Evolutionary conservation across 495 filamentous ascomycete species (phyloP), one percentile per base, ranked within the genome.

Genomic region (Durotheca rogersii): DNA sequence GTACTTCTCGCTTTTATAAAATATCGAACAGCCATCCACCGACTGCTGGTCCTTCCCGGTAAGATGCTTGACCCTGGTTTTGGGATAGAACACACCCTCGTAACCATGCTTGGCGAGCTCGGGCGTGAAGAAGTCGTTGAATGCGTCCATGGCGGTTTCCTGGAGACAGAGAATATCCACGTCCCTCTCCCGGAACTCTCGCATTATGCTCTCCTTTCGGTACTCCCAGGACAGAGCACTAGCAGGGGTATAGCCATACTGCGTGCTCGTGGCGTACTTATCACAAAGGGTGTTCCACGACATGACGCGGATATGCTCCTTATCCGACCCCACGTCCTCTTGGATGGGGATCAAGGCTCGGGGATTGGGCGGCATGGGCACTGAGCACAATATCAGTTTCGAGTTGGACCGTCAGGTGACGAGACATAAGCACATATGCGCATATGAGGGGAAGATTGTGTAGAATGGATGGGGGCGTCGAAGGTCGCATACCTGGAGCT

Each of bases 231-330:
- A 76, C 5, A 97, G 73, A 14, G 86, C 86, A 16, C 76, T 80
- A 10, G 82, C 79, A 5, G 93, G 86, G 1, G 88, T 88, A 62
- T 97, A 97, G 17, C 93, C 94, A 60, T 96, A 97, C 58, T 87
- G 80, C 4, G 76, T 74, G 40, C 76, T 76, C 0, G 92, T 96
- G 9, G 90, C 90, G 51, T 88, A 90, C 64, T 88, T 86, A 66
- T 96, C 90, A 68, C 91, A 96, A 3, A 98, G 79, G 20, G 87
- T 95, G 67, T 98, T 98, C 81, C 89, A 96, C 19, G 89, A 93
- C 37, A 96, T 68, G 9, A 93, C 83, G 34, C 86, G 86, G 56
- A 96, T 79, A 33, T 68, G 69, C 37, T 81, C 78, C 33, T 73
- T 71, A 20, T 62, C 71, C 7, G 70, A 49, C 3, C 71, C 61